Evolutionary conservation across 1,139 yeast species (phyloP).

Genomic region (Lodderomyces metapsilosis): DNA sequence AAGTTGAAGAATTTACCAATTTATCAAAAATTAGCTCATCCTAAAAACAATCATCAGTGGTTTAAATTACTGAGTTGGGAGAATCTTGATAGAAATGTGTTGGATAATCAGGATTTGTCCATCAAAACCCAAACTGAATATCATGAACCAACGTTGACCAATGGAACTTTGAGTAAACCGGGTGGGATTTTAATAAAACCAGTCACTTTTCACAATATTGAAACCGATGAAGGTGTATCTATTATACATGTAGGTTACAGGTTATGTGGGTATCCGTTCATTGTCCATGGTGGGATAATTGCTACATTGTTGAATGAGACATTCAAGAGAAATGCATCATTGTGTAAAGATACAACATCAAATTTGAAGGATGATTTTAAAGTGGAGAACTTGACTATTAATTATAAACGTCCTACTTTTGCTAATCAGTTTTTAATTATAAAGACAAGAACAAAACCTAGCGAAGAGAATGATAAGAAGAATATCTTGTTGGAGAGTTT

Average conservation of each 20-base stretch:
- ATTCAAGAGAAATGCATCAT: conserved; percentile 56
- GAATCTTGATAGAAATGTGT: conserved; percentile 46
- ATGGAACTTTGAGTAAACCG: conserved; percentile 47
- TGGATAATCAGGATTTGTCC: conserved; percentile 23
- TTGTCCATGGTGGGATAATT: conserved; percentile 87
- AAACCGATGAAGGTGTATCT: conserved; percentile 60
- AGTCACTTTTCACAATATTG: conserved; percentile 58
- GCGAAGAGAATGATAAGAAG: conserved; percentile 21
- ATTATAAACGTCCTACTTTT: conserved; percentile 70
- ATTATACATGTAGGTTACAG: conserved; percentile 76
- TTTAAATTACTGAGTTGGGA: conserved; percentile 58
- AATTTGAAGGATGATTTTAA: conserved; percentile 41
- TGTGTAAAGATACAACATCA: conserved; percentile 30
- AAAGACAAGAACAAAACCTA: conserved; percentile 43
- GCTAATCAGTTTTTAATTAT: conserved; percentile 79
- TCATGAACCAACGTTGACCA: conserved; percentile 24
- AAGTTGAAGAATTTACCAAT: conserved; percentile 53
- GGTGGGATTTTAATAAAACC: conserved; percentile 83
- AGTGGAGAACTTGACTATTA: conserved; percentile 51
- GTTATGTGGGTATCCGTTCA: conserved; percentile 82
- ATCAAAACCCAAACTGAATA: conserved; percentile 34
- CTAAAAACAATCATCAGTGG: conserved; percentile 41
- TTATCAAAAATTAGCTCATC: conserved; percentile 45
- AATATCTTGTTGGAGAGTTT: conserved; percentile 29
- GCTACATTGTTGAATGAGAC: conserved; percentile 82